Percentiles rank a stretch among this genome's conserved stretches.
Conservation (phyloP, 176 grass and related monocot species). For the maize (Zea mays) region DNA sequence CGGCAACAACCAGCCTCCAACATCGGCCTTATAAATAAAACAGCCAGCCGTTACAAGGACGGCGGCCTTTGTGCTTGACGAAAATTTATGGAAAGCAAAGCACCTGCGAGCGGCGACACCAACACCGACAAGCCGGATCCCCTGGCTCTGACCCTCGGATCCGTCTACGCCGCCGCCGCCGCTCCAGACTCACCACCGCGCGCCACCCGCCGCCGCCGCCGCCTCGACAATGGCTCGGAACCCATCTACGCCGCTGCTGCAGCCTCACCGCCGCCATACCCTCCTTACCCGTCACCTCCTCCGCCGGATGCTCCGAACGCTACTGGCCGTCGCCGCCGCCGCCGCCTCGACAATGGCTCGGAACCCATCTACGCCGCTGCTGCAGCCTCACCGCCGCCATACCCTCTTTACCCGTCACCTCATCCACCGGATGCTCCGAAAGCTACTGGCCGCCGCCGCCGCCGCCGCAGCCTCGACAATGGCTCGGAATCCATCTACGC, state of each 20-base stretch:
- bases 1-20: too few relatives aligned
- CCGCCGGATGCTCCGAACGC: background rate
- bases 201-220: slow-evolving; percentile 1
- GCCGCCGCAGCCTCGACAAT: slow-evolving; percentile 15
- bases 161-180: too few relatives aligned
- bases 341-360: slow-evolving; percentile 7
- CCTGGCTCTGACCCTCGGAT: too few relatives aligned
- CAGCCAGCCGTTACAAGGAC: too few relatives aligned
- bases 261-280: background rate
- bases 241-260: background rate
- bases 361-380: background rate
- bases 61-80: too few relatives aligned
- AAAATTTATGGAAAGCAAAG: too few relatives aligned
- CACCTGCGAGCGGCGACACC: too few relatives aligned
- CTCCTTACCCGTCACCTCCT: background rate
- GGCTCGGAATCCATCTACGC: background rate
- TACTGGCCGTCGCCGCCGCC: background rate
- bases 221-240: background rate
- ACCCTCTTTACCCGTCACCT: background rate
- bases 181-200: background rate
- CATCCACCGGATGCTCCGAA: background rate
- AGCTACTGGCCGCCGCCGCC: background rate
- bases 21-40: too few relatives aligned
- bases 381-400: too few relatives aligned
- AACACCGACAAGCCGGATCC: too few relatives aligned